Evolutionary conservation across 352 stramenopile species (phyloP).

Genomic region (Phytophthora multivora): DNA sequence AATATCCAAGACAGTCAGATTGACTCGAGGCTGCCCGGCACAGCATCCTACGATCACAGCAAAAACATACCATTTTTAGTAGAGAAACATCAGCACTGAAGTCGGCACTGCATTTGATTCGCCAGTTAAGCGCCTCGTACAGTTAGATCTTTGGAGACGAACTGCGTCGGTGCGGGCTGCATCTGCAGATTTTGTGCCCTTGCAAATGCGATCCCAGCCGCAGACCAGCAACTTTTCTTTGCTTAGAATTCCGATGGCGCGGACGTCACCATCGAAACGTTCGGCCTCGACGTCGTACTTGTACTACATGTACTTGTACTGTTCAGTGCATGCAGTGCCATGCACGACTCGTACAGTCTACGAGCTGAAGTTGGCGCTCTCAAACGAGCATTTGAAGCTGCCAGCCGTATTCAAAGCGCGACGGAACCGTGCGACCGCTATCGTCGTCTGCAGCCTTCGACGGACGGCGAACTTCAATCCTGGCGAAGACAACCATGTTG

Average conservation of each 20-base stretch:
- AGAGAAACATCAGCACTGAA: too few species aligned
- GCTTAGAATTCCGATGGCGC: neutral
- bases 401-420: conserved; percentile 14
- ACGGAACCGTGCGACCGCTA: conserved; percentile 1
- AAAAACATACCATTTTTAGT: too few species aligned
- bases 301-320: too few species aligned
- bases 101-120: too few species aligned
- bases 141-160: too few species aligned
- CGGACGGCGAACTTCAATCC: neutral
- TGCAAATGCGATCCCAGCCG: conserved; percentile 1
- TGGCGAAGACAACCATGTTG: too few species aligned
- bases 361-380: neutral
- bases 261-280: neutral
- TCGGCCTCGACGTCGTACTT: too few species aligned
- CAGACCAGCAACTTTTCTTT: conserved; percentile 9
- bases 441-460: neutral
- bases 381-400: neutral
- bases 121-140: too few species aligned
- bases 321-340: too few species aligned
- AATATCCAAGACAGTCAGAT: too few species aligned
- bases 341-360: neutral
- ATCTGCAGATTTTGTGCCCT: conserved; percentile 1
- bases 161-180: neutral
- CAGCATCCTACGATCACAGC: conserved; percentile 11
- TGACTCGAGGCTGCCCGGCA: conserved; percentile 4